Evolutionary conservation across 305 asterid species (phyloP).

Genomic region (Fraxinus platypoda): DNA sequence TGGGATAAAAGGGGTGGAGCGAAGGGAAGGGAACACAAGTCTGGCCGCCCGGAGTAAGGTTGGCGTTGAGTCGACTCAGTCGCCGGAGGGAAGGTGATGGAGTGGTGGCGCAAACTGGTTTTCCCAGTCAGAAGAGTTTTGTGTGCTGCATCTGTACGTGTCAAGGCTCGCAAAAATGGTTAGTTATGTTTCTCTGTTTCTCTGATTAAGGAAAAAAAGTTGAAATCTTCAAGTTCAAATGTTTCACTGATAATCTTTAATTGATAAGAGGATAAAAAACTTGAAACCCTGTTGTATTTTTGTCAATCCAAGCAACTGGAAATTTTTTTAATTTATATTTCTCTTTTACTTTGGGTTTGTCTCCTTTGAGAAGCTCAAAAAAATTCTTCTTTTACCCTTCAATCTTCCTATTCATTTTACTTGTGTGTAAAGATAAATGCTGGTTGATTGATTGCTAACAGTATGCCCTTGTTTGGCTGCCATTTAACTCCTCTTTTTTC

Average conservation of each 20-base stretch:
- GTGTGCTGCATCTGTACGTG: not conserved
- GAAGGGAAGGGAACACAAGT: not conserved
- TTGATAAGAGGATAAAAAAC: not conserved
- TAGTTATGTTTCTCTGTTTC: not conserved
- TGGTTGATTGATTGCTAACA: not conserved
- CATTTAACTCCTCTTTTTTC: not conserved
- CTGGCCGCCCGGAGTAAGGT: not conserved
- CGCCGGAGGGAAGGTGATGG: not conserved
- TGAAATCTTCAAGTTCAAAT: not conserved
- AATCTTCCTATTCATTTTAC: not conserved
- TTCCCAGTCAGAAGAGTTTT: not conserved
- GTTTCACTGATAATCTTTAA: not conserved
- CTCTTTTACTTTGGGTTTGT: not conserved
- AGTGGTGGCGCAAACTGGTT: slow-evolving; percentile 11
- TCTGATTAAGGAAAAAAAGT: not conserved
- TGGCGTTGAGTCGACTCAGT: not conserved
- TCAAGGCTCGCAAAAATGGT: slow-evolving; percentile 5
- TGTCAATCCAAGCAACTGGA: not conserved
- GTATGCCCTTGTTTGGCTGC: not conserved
- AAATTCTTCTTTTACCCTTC: not conserved
- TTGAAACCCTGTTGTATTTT: not conserved
- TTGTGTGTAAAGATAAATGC: not conserved
- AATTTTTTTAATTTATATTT: not conserved
- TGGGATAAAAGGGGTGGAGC: not conserved
- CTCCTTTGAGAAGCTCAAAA: not conserved